Conservation (phyloP, 1,284 basidiomycete genomes). For the Polyporus tsugae region DNA sequence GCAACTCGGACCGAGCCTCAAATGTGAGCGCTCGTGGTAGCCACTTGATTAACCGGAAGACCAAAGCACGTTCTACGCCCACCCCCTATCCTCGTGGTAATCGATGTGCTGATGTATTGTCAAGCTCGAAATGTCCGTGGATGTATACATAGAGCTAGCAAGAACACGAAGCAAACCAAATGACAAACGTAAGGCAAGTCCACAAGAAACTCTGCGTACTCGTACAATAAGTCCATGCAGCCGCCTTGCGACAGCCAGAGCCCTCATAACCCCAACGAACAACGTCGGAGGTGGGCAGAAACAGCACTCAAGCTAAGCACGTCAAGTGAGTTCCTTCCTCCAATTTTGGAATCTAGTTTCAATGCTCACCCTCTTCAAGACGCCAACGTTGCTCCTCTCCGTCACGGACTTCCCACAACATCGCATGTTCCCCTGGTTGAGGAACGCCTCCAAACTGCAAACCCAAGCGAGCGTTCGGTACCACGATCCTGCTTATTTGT, state of each 20-base stretch:
- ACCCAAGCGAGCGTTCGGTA: slow-evolving; percentile 18
- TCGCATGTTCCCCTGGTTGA: slow-evolving; percentile 11
- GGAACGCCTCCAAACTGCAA: slow-evolving; percentile 18
- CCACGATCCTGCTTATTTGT: slow-evolving; percentile 14
- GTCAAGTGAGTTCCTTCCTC: not conserved
- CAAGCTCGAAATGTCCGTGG: slow-evolving; percentile 9
- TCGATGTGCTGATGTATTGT: not conserved
- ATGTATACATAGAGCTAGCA: slow-evolving; percentile 1
- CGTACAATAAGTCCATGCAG: slow-evolving; percentile 1
- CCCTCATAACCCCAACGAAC: not conserved
- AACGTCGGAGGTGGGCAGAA: too few species aligned
- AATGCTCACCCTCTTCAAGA: slow-evolving; percentile 27
- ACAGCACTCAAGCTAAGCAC: not conserved
- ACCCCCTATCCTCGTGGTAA: too few species aligned
- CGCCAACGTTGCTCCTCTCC: slow-evolving; percentile 29
- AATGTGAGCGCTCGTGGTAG: not conserved
- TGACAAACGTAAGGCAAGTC: slow-evolving; percentile 1
- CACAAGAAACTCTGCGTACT: not conserved
- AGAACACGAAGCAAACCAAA: not conserved
- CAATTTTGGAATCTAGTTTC: not conserved
- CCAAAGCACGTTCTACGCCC: not conserved
- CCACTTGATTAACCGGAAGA: not conserved
- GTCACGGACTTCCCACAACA: slow-evolving; percentile 24
- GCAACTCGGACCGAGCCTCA: not conserved
- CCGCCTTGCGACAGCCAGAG: not conserved